Evolutionary conservation across 352 stramenopile species (phyloP), one percentile per base, ranked within the genome.

Genomic region (Globisporangium nunn): DNA sequence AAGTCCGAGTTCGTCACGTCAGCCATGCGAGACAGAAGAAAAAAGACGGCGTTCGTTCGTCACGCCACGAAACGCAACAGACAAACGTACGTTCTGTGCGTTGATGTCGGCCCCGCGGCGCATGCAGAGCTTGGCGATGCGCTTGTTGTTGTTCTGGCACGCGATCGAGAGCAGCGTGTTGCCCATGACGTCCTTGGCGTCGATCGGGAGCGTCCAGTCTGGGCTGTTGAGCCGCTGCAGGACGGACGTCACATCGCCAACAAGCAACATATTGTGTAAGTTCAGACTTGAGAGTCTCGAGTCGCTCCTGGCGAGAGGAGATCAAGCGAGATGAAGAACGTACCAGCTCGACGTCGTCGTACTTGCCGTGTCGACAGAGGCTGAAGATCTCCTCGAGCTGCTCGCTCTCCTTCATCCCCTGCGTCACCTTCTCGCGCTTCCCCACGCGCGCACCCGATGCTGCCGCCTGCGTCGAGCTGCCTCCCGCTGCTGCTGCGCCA

Each of bases 91-190:
- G 66, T 98, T 98, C 41, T 95, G 82, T 4, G 87, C 93, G 66
- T 98, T 97, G 62, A 98, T 84, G 41, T 97, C 87, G 35, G 93
- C 91, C 15, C 89, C 94, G 33, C 89, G 85, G 4, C 94, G 88
- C 30, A 98, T 60, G 63, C 85, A 96, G 6, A 98, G 78, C 76
- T 98, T 98, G 41, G 81, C 80, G 46, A 98, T 98, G 49, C 93
- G 81, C 68, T 97, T 97, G 74, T 97, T 97, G 66, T 95, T 96
- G 78, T 98, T 98, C 61, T 98, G 94, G 33, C 85, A 96, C 0
- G 91, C 94, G 29, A 98, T 75, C 35, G 87, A 93, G 11, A 98
- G 71, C n/a, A 98, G 61, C 2, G 88, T 96, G 58, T 98, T 98
- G 39, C 93, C 94, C 18, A 87, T 84, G 6, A 79, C 74, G 56